A percentile compares a stretch with the other conserved stretches of the same genome.
These are phyloP conservation scores for Avicennia marina DNA, from an alignment of 257 asterid genomes.

Conservation along the genomic window DNA sequence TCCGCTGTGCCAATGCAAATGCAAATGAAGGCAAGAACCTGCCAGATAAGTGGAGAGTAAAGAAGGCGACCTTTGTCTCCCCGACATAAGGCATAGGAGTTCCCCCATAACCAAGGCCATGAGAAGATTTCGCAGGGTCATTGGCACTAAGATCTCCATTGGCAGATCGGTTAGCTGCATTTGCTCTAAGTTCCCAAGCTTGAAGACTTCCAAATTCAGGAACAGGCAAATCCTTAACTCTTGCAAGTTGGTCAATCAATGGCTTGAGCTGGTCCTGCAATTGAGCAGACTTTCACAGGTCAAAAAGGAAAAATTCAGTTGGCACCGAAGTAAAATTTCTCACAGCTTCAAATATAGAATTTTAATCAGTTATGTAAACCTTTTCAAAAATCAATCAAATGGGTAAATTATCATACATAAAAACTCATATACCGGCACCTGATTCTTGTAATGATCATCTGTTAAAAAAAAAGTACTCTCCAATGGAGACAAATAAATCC, in stretches of 20 bases:
- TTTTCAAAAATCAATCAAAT: too few species aligned
- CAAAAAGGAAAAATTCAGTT: neutral
- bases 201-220: conserved; percentile 91
- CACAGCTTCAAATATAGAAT: neutral
- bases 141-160: conserved; percentile 53
- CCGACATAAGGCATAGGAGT: conserved; percentile 93
- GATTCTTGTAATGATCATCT: too few species aligned
- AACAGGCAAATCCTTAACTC: conserved; percentile 82
- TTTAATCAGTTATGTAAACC: neutral
- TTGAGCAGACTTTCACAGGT: neutral
- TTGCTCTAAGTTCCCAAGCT: conserved; percentile 83
- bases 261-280: conserved; percentile 71
- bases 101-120: conserved; percentile 70
- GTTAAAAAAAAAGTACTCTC: too few species aligned
- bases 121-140: conserved; percentile 54
- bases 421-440: neutral
- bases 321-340: neutral
- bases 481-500: too few species aligned
- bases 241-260: conserved; percentile 66
- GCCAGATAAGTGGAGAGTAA: neutral
- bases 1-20: too few species aligned
- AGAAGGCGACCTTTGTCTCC: conserved; percentile 66
- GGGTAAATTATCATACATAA: too few species aligned
- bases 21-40: neutral
- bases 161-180: conserved; percentile 59